A percentile compares a stretch with the other conserved stretches of the same genome.
phyloP scores from a whole-genome alignment of 768 basidiomycete genomes.

The Neoboletus subvelutipes region DNA sequence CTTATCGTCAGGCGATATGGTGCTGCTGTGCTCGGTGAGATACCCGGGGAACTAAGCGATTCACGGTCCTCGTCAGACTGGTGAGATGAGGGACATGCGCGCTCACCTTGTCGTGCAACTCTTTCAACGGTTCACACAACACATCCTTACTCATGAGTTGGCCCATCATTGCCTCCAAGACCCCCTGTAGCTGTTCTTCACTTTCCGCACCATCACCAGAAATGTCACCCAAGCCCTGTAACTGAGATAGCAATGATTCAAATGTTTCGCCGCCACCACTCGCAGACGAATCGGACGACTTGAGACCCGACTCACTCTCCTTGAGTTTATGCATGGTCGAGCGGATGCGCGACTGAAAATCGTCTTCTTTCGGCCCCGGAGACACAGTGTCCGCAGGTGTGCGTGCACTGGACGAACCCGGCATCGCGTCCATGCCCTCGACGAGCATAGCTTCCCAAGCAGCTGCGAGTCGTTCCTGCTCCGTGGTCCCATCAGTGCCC shows the following conservation, averaged over 20 bases:
- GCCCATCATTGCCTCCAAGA: slow-evolving; percentile 66
- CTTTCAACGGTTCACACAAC: slow-evolving; percentile 86
- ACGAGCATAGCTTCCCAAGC: slow-evolving; percentile 74
- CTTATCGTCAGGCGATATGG: slow-evolving; percentile 57
- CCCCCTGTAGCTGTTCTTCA: slow-evolving; percentile 56
- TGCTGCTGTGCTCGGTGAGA: slow-evolving; percentile 53
- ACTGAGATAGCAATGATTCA: slow-evolving; percentile 51
- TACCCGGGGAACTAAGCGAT: slow-evolving; percentile 70
- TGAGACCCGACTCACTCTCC: slow-evolving; percentile 53
- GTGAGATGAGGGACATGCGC: background rate
- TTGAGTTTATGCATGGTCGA: slow-evolving; percentile 74
- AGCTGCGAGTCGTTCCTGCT: slow-evolving; percentile 46
- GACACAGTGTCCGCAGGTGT: slow-evolving; percentile 3
- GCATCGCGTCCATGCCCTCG: slow-evolving; percentile 51
- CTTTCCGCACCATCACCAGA: slow-evolving; percentile 38
- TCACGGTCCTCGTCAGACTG: slow-evolving; percentile 15
- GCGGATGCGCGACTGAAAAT: slow-evolving; percentile 70
- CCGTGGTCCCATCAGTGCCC: slow-evolving; percentile 1
- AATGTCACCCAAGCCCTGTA: slow-evolving; percentile 35
- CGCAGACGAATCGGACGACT: slow-evolving; percentile 17
- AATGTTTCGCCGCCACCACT: slow-evolving; percentile 37
- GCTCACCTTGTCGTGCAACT: slow-evolving; percentile 45
- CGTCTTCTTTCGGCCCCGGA: slow-evolving; percentile 23
- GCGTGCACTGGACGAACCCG: slow-evolving; percentile 6
- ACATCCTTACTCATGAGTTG: slow-evolving; percentile 33